Evolutionary conservation across 192 early-diverging fungal species (phyloP).

Genomic region (Coemansia interrupta): DNA sequence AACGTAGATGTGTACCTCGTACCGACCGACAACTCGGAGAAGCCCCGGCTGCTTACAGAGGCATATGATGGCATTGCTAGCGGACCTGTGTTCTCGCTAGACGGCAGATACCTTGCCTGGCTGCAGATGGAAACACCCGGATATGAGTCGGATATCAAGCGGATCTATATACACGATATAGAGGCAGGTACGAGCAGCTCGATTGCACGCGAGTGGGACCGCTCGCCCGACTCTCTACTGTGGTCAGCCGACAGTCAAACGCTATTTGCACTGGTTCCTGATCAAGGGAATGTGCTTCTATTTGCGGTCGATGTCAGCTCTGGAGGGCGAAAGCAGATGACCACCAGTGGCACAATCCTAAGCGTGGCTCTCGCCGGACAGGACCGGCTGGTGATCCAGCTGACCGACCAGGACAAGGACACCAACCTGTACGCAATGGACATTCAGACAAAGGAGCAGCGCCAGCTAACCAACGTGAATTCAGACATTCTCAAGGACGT

Average conservation of each 20-base stretch:
- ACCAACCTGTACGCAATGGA: conserved; percentile 35
- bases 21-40: not conserved
- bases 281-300: conserved; percentile 58
- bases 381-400: conserved; percentile 38
- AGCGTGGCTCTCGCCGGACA: conserved; percentile 7
- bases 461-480: conserved; percentile 53
- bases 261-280: conserved; percentile 61
- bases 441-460: conserved; percentile 25
- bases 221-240: conserved; percentile 55
- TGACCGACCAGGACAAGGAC: conserved; percentile 45
- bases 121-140: conserved; percentile 71
- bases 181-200: not conserved
- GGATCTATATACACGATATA: conserved; percentile 56
- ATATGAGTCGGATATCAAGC: conserved; percentile 74
- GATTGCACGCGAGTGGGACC: conserved; percentile 53
- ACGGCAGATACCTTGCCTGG: conserved; percentile 67
- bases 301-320: conserved; percentile 33
- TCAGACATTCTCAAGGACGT: conserved; percentile 34
- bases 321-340: conserved; percentile 35
- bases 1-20: conserved; percentile 60
- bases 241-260: conserved; percentile 59
- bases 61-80: conserved; percentile 57
- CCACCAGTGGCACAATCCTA: conserved; percentile 9
- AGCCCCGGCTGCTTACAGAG: conserved; percentile 44
- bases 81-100: conserved; percentile 60